Percentiles rank a stretch among this genome's conserved stretches.
Evolutionary conservation across 495 filamentous ascomycete species (phyloP).

Genomic region (Lasiosphaeria hispida): DNA sequence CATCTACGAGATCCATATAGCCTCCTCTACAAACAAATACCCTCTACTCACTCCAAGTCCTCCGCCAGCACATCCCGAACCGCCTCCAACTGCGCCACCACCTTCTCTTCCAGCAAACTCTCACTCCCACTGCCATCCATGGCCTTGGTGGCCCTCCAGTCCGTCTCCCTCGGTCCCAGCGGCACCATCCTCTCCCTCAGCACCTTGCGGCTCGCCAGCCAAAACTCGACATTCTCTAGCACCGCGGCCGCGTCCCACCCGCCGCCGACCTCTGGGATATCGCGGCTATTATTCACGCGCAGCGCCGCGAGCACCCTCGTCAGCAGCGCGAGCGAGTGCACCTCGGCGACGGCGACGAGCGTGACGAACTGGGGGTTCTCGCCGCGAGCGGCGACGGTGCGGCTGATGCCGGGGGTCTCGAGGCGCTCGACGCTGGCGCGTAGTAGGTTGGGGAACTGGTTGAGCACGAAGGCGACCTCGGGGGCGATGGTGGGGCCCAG

Average conservation of each 20-base stretch:
- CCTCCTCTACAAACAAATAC: not conserved
- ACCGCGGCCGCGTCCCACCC: constrained; percentile 66
- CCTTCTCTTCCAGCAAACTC: constrained; percentile 70
- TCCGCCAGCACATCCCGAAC: constrained; percentile 49
- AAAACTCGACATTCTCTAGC: constrained; percentile 76
- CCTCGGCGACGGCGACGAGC: constrained; percentile 68
- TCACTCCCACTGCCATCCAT: constrained; percentile 38
- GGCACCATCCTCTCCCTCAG: constrained; percentile 69
- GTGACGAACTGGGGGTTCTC: constrained; percentile 55
- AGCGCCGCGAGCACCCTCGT: constrained; percentile 61
- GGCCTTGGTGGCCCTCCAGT: constrained; percentile 51
- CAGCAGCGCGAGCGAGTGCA: constrained; percentile 72
- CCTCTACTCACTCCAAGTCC: constrained; percentile 37
- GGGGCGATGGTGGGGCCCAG: constrained; percentile 74
- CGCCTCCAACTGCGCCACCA: constrained; percentile 60
- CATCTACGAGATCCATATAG: too few relatives aligned
- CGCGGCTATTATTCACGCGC: constrained; percentile 58
- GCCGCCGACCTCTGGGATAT: constrained; percentile 55
- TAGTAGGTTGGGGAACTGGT: constrained; percentile 76
- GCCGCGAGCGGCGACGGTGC: constrained; percentile 33
- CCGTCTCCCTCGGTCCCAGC: constrained; percentile 67
- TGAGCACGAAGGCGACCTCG: constrained; percentile 82
- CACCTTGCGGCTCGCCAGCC: constrained; percentile 58
- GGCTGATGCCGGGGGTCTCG: constrained; percentile 47
- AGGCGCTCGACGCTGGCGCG: constrained; percentile 60